phyloP scores from a whole-genome alignment of 345 rosid genomes.

The Brassica cretica region DNA sequence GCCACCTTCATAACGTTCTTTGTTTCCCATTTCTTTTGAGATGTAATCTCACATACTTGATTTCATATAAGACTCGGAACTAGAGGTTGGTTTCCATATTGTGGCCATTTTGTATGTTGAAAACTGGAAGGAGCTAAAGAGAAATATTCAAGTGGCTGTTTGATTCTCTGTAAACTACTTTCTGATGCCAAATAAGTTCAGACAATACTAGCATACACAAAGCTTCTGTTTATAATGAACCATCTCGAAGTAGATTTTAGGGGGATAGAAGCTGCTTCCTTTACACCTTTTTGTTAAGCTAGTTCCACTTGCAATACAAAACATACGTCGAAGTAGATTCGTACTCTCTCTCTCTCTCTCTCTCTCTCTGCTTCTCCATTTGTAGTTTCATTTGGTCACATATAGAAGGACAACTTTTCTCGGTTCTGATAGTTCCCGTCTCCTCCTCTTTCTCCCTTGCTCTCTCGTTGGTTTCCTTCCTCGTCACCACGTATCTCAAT shows the following conservation, averaged over 20 bases:
- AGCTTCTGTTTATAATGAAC: background rate
- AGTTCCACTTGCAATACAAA: background rate
- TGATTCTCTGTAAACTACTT: background rate
- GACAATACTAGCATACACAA: background rate
- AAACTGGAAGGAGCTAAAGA: background rate
- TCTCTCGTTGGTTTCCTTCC: background rate
- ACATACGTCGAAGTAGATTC: background rate
- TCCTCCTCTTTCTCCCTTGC: background rate
- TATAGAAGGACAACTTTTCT: background rate
- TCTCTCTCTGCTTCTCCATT: constrained; percentile 10
- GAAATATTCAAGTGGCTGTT: background rate
- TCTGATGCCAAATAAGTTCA: background rate
- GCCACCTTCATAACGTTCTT: background rate
- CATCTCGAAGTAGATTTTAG: background rate
- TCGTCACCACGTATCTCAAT: constrained; percentile 9
- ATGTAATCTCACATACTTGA: background rate
- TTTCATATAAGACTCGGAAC: background rate
- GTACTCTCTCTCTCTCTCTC: no score
- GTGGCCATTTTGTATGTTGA: background rate
- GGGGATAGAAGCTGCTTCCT: background rate
- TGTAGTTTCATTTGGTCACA: background rate
- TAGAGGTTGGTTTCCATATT: background rate
- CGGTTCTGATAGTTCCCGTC: background rate
- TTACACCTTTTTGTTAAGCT: background rate
- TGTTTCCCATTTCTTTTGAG: background rate